Evolutionary conservation across 257 asterid species (phyloP), one percentile per base, ranked within the genome.

Genomic region (Capsicum pubescens): DNA sequence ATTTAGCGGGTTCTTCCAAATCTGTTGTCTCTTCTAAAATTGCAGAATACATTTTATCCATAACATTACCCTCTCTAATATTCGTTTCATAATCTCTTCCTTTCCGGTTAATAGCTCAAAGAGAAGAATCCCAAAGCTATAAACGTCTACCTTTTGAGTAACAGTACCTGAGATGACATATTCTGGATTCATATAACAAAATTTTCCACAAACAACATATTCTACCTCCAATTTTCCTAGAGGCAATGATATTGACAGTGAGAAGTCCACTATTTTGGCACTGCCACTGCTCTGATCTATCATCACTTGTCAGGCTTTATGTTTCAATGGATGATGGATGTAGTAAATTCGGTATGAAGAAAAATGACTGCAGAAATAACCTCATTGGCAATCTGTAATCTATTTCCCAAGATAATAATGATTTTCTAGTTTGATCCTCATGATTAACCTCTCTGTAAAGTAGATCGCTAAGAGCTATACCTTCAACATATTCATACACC

Each of bases 241-340:
- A 8, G 84, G 88, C 67, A 86, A 63, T 5, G 84, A 54, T 35
- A 79, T 79, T 67, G 79, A 83, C 3, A 21, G 35, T 9, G 88
- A 86, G 72, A 86, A 78, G 16, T 68, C 42, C 6, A 79, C 55
- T 15, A 79, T 19, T 46, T 83, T 68, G 0, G 86, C 82, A 44
- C 36, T 42, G 10, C 82, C 84, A 21, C 3, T 67, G 1, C 15
- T 12, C 15, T 39, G 13, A 19, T 86, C 86, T 32, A 86, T n/a
- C 9, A 79, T 68, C 46, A 86, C 19, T 1, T 86, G 2, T 0
- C 0, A 0, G 82, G 80, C 7, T 48, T 58, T 16, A 83, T 32
- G 60, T 48, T 48, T 61, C 82, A 44, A 19, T 61, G 66, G 59
- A 83, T 68, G 9, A 86, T 52, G 32, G 79, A 84, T 1, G 83